A percentile compares a stretch with the other conserved stretches of the same genome.
These are phyloP conservation scores for Yamadazyma kanchanaburiensis DNA, from an alignment of 1,139 yeast genomes.

Conservation along the genomic window DNA sequence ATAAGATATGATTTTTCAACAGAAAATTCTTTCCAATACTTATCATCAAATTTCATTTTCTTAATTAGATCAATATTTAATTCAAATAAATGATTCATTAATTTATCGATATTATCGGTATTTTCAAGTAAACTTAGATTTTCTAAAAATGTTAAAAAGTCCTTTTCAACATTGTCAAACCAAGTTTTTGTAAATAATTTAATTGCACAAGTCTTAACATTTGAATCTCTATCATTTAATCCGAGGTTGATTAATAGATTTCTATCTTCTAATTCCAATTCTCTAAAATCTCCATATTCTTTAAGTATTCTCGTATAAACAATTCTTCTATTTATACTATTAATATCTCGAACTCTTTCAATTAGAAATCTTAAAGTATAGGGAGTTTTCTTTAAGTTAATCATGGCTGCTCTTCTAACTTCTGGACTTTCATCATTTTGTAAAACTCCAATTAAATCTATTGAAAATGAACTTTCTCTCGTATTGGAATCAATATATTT, in stretches of 20 bases:
- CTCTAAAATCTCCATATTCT: constrained; percentile 65
- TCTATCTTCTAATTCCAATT: constrained; percentile 53
- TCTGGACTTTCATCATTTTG: constrained; percentile 85
- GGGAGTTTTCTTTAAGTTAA: constrained; percentile 59
- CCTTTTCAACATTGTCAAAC: constrained; percentile 68
- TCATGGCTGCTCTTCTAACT: constrained; percentile 80
- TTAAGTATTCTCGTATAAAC: constrained; percentile 69
- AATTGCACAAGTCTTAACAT: constrained; percentile 69
- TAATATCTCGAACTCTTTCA: constrained; percentile 81
- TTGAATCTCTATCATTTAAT: constrained; percentile 75
- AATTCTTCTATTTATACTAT: constrained; percentile 66
- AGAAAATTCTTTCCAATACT: constrained; percentile 67
- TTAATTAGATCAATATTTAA: constrained; percentile 60
- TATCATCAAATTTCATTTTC: constrained; percentile 53
- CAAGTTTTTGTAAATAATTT: constrained; percentile 70
- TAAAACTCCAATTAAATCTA: constrained; percentile 33
- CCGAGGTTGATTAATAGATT: constrained; percentile 81
- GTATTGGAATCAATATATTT: constrained; percentile 18
- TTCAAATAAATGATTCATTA: constrained; percentile 61
- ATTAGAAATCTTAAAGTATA: constrained; percentile 58
- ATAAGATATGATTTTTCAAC: constrained; percentile 75
- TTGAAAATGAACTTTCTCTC: constrained; percentile 3
- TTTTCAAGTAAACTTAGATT: constrained; percentile 64
- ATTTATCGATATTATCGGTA: constrained; percentile 62
- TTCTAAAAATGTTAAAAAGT: constrained; percentile 68